A percentile compares a stretch with the other conserved stretches of the same genome.
phyloP scores from a whole-genome alignment of 768 basidiomycete genomes.

The Tulasnella calospora region DNA sequence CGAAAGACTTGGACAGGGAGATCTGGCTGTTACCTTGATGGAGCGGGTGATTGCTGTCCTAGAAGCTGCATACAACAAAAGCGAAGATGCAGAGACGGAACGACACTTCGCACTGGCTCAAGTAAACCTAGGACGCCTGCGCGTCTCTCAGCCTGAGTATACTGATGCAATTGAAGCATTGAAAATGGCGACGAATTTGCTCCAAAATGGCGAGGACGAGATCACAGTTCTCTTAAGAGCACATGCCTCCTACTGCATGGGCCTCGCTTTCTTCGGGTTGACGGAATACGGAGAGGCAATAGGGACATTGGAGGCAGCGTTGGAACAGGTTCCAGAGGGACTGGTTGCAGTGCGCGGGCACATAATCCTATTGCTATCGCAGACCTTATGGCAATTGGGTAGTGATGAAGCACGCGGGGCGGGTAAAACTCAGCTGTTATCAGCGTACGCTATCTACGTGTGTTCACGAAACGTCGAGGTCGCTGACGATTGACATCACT shows the following conservation, averaged over 20 bases:
- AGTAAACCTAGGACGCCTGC: conserved; percentile 70
- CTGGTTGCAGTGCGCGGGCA: conserved; percentile 52
- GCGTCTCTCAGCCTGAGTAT: conserved; percentile 56
- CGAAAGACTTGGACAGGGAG: conserved; percentile 71
- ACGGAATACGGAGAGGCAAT: conserved; percentile 61
- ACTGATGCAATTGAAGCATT: conserved; percentile 62
- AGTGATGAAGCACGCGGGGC: conserved; percentile 69
- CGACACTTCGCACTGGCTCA: conserved; percentile 75
- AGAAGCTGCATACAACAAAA: conserved; percentile 84
- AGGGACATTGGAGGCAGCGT: conserved; percentile 59
- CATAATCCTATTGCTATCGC: conserved; percentile 70
- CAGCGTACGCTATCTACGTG: conserved; percentile 52
- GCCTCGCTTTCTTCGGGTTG: conserved; percentile 63
- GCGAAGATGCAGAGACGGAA: conserved; percentile 75
- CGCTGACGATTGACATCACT: conserved; percentile 7
- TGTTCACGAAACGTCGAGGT: conserved; percentile 13
- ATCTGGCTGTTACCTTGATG: conserved; percentile 55
- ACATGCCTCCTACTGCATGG: conserved; percentile 66
- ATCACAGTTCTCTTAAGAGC: conserved; percentile 46
- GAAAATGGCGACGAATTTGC: conserved; percentile 64
- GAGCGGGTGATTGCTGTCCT: conserved; percentile 61
- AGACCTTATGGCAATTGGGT: conserved; percentile 77
- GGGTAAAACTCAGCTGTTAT: conserved; percentile 72
- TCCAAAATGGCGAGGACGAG: conserved; percentile 47
- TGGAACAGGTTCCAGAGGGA: conserved; percentile 52